A percentile compares a stretch with the other conserved stretches of the same genome.
These are phyloP conservation scores for Monosporascus sp. DNA, from an alignment of 2,329 filamentous ascomycete genomes.

Conservation along the genomic window DNA sequence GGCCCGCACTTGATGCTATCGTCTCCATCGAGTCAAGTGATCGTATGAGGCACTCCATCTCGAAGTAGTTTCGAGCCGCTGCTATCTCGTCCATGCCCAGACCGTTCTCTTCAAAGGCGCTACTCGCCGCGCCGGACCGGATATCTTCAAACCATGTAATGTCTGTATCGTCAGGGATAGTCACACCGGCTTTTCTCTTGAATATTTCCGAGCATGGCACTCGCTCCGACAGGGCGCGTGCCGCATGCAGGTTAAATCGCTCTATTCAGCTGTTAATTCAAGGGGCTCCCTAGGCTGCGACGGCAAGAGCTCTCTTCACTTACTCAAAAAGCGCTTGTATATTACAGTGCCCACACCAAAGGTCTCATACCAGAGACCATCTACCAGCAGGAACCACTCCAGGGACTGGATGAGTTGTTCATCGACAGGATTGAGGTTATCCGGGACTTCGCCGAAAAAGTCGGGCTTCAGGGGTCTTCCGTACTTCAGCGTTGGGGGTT, in stretches of 20 bases:
- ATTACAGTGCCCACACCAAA: constrained; percentile 64
- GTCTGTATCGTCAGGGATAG: constrained; percentile 28
- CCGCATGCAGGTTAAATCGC: constrained; percentile 47
- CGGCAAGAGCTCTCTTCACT: constrained; percentile 32
- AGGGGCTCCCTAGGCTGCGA: not conserved
- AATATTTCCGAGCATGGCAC: constrained; percentile 47
- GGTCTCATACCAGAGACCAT: constrained; percentile 65
- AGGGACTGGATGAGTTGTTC: constrained; percentile 69
- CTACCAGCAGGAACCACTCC: constrained; percentile 77
- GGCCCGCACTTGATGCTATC: constrained; percentile 50
- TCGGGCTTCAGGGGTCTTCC: constrained; percentile 63
- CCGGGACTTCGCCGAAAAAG: constrained; percentile 61
- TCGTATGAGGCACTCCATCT: constrained; percentile 62
- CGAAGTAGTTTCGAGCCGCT: constrained; percentile 56
- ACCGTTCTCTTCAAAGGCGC: constrained; percentile 28
- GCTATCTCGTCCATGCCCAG: constrained; percentile 37
- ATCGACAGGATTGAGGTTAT: constrained; percentile 53
- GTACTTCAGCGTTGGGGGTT: constrained; percentile 46
- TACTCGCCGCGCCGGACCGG: constrained; percentile 12
- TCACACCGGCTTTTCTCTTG: constrained; percentile 26
- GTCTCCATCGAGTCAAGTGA: constrained; percentile 64
- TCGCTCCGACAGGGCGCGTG: constrained; percentile 46
- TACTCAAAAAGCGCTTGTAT: constrained; percentile 82
- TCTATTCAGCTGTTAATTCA: constrained; percentile 28
- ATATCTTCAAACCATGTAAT: constrained; percentile 26